These are phyloP conservation scores for Xylariaceae sp. DNA, from an alignment of 2,329 filamentous ascomycete species.

Conservation along the genomic window DNA sequence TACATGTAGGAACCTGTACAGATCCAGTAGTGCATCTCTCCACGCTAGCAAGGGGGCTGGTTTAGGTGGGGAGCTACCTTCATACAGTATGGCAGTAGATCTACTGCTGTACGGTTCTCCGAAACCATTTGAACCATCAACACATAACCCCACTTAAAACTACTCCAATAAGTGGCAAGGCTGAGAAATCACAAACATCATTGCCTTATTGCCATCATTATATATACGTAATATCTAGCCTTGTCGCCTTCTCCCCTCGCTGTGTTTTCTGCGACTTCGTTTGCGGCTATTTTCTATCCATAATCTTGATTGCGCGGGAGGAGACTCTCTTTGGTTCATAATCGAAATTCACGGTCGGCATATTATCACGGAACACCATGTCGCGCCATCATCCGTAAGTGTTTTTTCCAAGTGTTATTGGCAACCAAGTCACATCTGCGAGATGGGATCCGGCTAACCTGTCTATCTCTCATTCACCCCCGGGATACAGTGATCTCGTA, in stretches of 20 bases:
- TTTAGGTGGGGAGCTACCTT: no score
- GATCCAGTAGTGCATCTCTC: no score
- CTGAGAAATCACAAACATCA: conserved; percentile 37
- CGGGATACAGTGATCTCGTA: conserved; percentile 90
- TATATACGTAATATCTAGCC: conserved; percentile 2
- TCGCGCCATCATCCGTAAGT: conserved; percentile 32
- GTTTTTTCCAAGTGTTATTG: no score
- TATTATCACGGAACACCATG: conserved; percentile 24
- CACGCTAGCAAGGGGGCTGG: no score
- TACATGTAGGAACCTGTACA: no score
- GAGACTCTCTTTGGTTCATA: no score
- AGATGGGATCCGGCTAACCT: conserved; percentile 5
- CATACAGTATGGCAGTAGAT: no score
- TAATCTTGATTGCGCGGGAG: no score
- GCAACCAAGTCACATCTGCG: no score
- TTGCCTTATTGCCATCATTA: conserved; percentile 2
- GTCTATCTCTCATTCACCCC: conserved; percentile 16
- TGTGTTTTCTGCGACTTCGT: neutral
- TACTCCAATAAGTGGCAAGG: conserved; percentile 35
- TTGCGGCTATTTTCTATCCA: neutral
- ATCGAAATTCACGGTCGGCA: no score
- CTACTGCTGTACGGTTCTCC: no score
- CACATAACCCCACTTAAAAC: conserved; percentile 1
- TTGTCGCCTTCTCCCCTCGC: neutral
- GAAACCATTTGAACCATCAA: no score